A percentile compares a stretch with the other conserved stretches of the same genome.
Evolutionary conservation across 2,329 filamentous ascomycete genomes (phyloP).

Genomic region (Trichoderma sp.): DNA sequence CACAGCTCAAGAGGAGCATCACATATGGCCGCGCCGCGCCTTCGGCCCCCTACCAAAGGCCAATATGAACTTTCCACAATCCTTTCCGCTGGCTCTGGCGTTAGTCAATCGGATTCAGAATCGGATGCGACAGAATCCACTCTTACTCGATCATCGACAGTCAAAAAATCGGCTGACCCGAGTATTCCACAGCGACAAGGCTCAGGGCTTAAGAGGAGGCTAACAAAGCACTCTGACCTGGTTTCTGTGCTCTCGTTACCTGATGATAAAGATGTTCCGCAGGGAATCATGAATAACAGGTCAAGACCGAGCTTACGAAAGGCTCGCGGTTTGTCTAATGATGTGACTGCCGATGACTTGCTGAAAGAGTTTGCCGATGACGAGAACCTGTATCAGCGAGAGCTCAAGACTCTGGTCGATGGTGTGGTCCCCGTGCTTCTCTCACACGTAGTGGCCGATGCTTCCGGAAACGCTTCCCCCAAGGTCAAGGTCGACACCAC

Average conservation of each 20-base stretch:
- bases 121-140: conserved; percentile 55
- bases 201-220: conserved; percentile 67
- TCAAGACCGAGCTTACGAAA: conserved; percentile 80
- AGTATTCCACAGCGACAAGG: conserved; percentile 47
- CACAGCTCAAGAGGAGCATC: conserved; percentile 34
- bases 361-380: conserved; percentile 81
- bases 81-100: conserved; percentile 54
- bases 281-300: conserved; percentile 69
- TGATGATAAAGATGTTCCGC: conserved; percentile 57
- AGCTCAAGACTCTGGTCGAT: conserved; percentile 90
- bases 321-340: conserved; percentile 67
- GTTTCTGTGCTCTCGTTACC: conserved; percentile 87
- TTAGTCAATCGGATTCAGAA: conserved; percentile 52
- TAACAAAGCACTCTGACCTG: conserved; percentile 91
- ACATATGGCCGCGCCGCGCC: conserved; percentile 41
- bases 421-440: conserved; percentile 93
- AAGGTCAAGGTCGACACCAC: conserved; percentile 62
- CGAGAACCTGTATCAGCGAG: conserved; percentile 84
- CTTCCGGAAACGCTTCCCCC: conserved; percentile 62
- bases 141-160: conserved; percentile 55
- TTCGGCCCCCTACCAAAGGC: conserved; percentile 57
- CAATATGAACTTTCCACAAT: conserved; percentile 62
- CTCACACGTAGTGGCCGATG: conserved; percentile 77
- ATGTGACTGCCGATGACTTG: conserved; percentile 73
- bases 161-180: conserved; percentile 44